Percentiles rank a stretch among this genome's conserved stretches.
These are phyloP conservation scores for Neonectria magnoliae DNA, from an alignment of 2,329 filamentous ascomycete species.

Conservation along the genomic window DNA sequence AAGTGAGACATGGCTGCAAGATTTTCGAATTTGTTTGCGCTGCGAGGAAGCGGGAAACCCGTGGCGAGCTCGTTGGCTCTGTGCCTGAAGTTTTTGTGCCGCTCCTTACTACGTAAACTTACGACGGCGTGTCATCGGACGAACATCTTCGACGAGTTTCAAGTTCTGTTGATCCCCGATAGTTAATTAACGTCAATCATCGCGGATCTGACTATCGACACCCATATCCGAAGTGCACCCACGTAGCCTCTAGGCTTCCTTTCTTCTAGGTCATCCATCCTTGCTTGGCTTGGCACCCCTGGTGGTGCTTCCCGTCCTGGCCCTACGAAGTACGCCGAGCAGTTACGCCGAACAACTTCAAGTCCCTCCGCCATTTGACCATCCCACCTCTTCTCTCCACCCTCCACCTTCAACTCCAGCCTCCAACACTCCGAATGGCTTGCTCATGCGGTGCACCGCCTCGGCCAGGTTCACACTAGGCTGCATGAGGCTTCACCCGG, in stretches of 20 bases:
- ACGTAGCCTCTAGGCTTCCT: background rate
- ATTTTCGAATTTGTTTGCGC: slow-evolving; percentile 5
- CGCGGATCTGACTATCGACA: background rate
- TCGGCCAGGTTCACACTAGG: slow-evolving; percentile 23
- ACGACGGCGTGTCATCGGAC: background rate
- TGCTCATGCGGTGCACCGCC: slow-evolving; percentile 19
- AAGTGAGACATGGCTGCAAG: slow-evolving; percentile 7
- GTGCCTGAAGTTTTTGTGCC: background rate
- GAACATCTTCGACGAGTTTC: background rate
- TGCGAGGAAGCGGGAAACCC: background rate
- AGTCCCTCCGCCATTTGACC: background rate
- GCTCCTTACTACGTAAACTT: background rate
- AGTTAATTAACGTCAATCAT: slow-evolving; percentile 17
- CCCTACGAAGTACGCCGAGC: background rate
- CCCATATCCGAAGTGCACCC: slow-evolving; percentile 1
- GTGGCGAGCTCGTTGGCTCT: background rate
- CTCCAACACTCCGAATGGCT: slow-evolving; percentile 15
- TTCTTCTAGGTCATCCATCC: slow-evolving; percentile 5
- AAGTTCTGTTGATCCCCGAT: slow-evolving; percentile 3
- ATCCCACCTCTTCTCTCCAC: slow-evolving; percentile 1
- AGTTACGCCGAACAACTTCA: slow-evolving; percentile 3
- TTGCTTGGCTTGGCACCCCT: background rate
- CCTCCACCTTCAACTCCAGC: slow-evolving; percentile 5
- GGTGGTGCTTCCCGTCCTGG: background rate
- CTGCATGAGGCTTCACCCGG: slow-evolving; percentile 9